These are phyloP conservation scores for Sporobolomyces phaffii DNA, from an alignment of 768 basidiomycete species.

Conservation along the genomic window DNA sequence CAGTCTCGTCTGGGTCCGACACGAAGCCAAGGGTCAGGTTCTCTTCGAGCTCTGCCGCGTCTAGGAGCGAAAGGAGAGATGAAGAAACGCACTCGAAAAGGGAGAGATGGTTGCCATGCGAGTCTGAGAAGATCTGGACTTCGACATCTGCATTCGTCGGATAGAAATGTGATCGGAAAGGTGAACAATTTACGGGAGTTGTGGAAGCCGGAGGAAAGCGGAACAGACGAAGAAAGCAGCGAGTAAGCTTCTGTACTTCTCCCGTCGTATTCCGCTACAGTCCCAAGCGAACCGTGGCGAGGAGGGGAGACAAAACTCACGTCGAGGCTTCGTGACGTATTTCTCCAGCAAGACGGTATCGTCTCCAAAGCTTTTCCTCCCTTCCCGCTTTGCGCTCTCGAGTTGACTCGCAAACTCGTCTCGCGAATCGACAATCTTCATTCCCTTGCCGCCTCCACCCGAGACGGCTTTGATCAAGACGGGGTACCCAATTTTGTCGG, in stretches of 20 bases:
- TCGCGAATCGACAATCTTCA: conserved; percentile 70
- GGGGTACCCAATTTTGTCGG: conserved; percentile 74
- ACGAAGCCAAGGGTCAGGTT: too few species aligned
- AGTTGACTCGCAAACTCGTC: conserved; percentile 72
- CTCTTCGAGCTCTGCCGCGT: too few species aligned
- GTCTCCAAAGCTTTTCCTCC: conserved; percentile 78
- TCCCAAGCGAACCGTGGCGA: neutral
- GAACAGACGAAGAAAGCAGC: too few species aligned
- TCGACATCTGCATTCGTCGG: conserved; percentile 62
- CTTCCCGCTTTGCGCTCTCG: conserved; percentile 81
- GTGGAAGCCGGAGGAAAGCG: neutral
- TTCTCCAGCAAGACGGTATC: conserved; percentile 77
- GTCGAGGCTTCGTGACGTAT: conserved; percentile 76
- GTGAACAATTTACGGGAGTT: too few species aligned
- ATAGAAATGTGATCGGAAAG: too few species aligned
- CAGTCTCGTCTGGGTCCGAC: conserved; percentile 32
- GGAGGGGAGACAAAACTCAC: conserved; percentile 43
- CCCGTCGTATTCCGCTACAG: too few species aligned
- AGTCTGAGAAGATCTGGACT: conserved; percentile 89
- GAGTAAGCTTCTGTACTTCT: too few species aligned
- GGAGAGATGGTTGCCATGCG: conserved; percentile 70
- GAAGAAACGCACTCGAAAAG: conserved; percentile 78
- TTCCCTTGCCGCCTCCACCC: conserved; percentile 92
- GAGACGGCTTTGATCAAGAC: conserved; percentile 95
- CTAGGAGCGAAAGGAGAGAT: too few species aligned